Conservation (phyloP, 1,284 basidiomycete genomes). For the Gomphus sp. region DNA sequence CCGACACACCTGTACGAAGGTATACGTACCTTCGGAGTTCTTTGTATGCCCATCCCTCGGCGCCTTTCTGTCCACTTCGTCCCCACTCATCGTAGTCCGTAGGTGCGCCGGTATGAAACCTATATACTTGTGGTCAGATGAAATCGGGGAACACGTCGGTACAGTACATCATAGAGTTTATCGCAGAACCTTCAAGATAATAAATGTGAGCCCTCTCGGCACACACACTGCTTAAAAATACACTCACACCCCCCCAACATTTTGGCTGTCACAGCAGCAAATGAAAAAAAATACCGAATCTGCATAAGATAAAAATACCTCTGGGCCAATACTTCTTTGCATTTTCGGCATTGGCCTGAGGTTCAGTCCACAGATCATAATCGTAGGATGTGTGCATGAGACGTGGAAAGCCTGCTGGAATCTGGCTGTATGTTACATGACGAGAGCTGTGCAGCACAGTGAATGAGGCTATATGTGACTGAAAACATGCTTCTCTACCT, state of each 20-base stretch:
- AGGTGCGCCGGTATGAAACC: constrained; percentile 61
- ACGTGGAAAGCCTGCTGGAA: constrained; percentile 16
- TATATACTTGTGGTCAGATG: constrained; percentile 17
- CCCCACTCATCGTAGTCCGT: constrained; percentile 66
- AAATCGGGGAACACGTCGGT: background rate
- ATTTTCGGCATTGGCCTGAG: constrained; percentile 40
- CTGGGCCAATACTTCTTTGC: constrained; percentile 49
- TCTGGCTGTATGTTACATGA: background rate
- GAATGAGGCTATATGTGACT: background rate
- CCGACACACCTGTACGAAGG: background rate
- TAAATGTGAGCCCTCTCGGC: background rate
- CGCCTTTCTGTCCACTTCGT: constrained; percentile 34
- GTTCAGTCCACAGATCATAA: constrained; percentile 44
- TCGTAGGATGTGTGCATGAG: constrained; percentile 24
- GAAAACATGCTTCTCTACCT: constrained; percentile 12
- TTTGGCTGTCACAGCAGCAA: constrained; percentile 32
- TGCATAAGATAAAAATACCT: constrained; percentile 27
- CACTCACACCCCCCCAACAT: constrained; percentile 59
- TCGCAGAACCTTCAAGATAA: constrained; percentile 39
- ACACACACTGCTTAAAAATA: background rate
- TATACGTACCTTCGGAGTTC: constrained; percentile 35
- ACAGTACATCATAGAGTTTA: constrained; percentile 57
- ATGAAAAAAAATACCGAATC: background rate
- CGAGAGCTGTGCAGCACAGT: background rate
- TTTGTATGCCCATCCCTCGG: constrained; percentile 51